These are phyloP conservation scores for Penicillium riverlandense DNA, from an alignment of 495 filamentous ascomycete genomes.

Conservation along the genomic window DNA sequence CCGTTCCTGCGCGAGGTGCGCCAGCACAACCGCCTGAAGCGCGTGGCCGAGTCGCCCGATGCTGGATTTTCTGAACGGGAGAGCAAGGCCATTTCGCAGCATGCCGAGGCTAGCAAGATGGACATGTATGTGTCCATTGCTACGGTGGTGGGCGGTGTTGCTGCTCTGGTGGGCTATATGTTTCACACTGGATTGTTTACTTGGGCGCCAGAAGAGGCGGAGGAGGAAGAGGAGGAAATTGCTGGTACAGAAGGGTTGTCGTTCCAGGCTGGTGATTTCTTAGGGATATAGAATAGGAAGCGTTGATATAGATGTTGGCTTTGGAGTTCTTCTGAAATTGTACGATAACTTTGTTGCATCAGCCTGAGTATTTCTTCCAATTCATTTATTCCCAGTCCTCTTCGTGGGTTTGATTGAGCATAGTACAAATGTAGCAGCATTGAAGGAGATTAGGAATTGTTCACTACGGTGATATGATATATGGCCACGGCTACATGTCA, in stretches of 20 bases:
- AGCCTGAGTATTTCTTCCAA: not conserved
- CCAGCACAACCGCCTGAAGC: constrained; percentile 25
- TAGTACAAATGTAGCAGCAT: not conserved
- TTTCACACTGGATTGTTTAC: constrained; percentile 25
- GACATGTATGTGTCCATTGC: constrained; percentile 35
- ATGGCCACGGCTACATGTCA: constrained; percentile 6
- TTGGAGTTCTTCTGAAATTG: not conserved
- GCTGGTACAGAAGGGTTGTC: constrained; percentile 5
- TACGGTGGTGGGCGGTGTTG: constrained; percentile 26
- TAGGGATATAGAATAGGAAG: not conserved
- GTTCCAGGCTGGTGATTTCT: not conserved
- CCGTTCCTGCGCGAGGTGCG: constrained; percentile 35
- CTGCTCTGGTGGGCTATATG: constrained; percentile 36
- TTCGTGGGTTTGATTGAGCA: too few species aligned
- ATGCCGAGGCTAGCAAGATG: constrained; percentile 21
- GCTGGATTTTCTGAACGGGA: constrained; percentile 19
- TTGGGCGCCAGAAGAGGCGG: constrained; percentile 2
- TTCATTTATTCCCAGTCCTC: too few species aligned
- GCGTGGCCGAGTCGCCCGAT: constrained; percentile 20
- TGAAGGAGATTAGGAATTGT: constrained; percentile 23
- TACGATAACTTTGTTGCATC: constrained; percentile 4
- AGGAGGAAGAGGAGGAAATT: constrained; percentile 15
- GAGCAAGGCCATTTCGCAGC: constrained; percentile 15
- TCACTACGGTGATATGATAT: constrained; percentile 16
- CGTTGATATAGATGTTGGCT: not conserved